Conservation (phyloP, 768 basidiomycete genomes). For the Leccinellum luteum region DNA sequence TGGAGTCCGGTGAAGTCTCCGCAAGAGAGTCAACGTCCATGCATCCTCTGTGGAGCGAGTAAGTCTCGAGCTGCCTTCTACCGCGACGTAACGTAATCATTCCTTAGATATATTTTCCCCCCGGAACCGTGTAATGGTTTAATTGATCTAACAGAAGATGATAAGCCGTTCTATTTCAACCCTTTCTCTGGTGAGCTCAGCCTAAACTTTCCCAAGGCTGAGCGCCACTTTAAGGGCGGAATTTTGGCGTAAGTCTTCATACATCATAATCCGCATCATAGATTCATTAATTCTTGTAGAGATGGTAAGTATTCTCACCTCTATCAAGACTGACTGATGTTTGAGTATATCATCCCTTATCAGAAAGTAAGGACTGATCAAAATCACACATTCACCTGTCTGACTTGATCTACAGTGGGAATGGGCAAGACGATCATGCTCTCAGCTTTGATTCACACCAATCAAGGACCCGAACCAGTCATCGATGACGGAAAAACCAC, state of each 20-base stretch:
- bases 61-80: constrained; percentile 25
- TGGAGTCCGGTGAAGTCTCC: constrained; percentile 73
- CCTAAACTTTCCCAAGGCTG: constrained; percentile 78
- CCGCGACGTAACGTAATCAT: neutral
- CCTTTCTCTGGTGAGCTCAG: constrained; percentile 89
- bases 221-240: constrained; percentile 76
- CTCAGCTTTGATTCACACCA: constrained; percentile 84
- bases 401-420: constrained; percentile 59
- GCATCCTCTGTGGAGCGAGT: constrained; percentile 97
- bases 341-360: neutral
- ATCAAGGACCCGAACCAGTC: constrained; percentile 46
- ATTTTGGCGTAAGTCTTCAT: constrained; percentile 73
- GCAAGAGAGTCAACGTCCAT: constrained; percentile 70
- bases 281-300: constrained; percentile 21
- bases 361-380: constrained; percentile 47
- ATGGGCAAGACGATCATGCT: constrained; percentile 96
- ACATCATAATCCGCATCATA: neutral
- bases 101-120: constrained; percentile 70
- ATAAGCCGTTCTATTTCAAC: constrained; percentile 83
- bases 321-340: constrained; percentile 3
- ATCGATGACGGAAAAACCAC: constrained; percentile 26
- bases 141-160: constrained; percentile 81
- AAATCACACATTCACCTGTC: neutral
- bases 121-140: constrained; percentile 52
- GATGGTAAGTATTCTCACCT: constrained; percentile 31